These are phyloP conservation scores for Blastomyces parvus DNA, from an alignment of 2,329 filamentous ascomycete genomes.

Conservation along the genomic window DNA sequence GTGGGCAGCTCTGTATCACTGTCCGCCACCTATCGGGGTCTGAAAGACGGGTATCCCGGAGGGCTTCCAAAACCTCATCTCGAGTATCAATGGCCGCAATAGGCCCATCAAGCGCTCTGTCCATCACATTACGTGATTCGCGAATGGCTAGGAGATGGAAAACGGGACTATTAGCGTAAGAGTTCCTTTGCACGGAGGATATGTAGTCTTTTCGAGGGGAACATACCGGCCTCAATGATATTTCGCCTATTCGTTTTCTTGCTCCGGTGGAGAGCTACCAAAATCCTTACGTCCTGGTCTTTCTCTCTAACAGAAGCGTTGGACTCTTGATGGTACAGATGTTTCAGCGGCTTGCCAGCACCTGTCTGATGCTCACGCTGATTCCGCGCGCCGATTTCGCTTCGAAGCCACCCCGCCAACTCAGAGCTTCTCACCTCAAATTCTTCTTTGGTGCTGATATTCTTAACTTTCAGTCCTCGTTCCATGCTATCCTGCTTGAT, in stretches of 20 bases:
- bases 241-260: slow-evolving; percentile 86
- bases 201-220: background rate
- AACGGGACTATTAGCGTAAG: background rate
- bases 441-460: slow-evolving; percentile 68
- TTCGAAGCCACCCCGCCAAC: slow-evolving; percentile 68
- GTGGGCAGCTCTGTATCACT: slow-evolving; percentile 66
- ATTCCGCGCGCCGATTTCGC: slow-evolving; percentile 72
- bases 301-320: slow-evolving; percentile 32
- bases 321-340: slow-evolving; percentile 34
- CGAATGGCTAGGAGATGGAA: slow-evolving; percentile 36
- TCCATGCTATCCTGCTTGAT: slow-evolving; percentile 59
- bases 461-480: slow-evolving; percentile 63
- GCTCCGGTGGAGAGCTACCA: slow-evolving; percentile 69
- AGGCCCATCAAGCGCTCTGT: slow-evolving; percentile 64
- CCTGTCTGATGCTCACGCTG: slow-evolving; percentile 44
- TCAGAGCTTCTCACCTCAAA: slow-evolving; percentile 65
- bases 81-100: slow-evolving; percentile 82
- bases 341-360: slow-evolving; percentile 36
- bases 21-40: slow-evolving; percentile 77
- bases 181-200: background rate
- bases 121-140: slow-evolving; percentile 52
- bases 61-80: slow-evolving; percentile 68
- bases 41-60: slow-evolving; percentile 63
- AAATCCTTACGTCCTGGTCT: slow-evolving; percentile 71
- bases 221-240: slow-evolving; percentile 71